Conservation (phyloP, 2,329 filamentous ascomycete species). For the Alternaria ventricosa region DNA sequence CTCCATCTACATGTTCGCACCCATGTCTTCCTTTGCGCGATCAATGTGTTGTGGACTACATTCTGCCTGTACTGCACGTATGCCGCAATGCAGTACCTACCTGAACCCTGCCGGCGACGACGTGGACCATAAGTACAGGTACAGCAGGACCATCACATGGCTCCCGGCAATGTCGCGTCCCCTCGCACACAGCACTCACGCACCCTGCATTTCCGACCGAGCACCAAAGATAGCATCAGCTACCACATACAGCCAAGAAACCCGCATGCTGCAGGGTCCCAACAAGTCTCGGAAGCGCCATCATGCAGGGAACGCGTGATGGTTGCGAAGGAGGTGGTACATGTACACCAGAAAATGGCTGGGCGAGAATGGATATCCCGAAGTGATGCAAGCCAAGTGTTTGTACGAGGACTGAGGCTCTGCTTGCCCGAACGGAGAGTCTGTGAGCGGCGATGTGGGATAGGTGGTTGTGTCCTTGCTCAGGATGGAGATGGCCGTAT, state of each 20-base stretch:
- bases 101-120: too few relatives aligned
- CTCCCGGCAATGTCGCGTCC: neutral
- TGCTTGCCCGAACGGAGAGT: neutral
- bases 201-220: neutral
- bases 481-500: neutral
- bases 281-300: neutral
- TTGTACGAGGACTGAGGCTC: neutral
- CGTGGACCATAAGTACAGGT: neutral
- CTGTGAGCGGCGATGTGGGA: neutral
- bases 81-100: too few relatives aligned
- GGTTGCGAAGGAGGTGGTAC: neutral
- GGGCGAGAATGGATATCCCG: neutral
- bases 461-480: neutral
- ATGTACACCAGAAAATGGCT: neutral
- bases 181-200: neutral
- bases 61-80: too few relatives aligned
- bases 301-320: neutral
- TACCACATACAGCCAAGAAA: neutral
- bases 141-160: neutral
- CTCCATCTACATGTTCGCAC: neutral
- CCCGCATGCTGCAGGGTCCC: neutral
- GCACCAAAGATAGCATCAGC: neutral
- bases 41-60: constrained; percentile 3
- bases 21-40: neutral
- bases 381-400: neutral